phyloP scores from a whole-genome alignment of 2,329 filamentous ascomycete species.

The Botryotinia narcissicola region DNA sequence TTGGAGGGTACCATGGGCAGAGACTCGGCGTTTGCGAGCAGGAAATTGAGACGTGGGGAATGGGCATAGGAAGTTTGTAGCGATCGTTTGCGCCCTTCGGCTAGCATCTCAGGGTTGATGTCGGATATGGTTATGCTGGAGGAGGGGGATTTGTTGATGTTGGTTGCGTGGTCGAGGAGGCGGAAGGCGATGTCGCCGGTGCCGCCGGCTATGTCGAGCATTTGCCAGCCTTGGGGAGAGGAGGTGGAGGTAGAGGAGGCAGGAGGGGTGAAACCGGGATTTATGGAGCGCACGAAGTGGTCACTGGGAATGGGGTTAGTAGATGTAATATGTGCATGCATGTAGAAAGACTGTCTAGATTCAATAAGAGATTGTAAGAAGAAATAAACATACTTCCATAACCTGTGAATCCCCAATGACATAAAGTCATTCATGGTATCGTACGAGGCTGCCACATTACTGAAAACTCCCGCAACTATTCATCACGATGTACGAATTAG shows the following conservation, averaged over 20 bases:
- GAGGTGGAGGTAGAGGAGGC: conserved; percentile 41
- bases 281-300: conserved; percentile 87
- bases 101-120: conserved; percentile 94
- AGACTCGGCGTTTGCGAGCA: conserved; percentile 86
- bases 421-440: conserved; percentile 99
- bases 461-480: conserved; percentile 71
- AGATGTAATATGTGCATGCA: not conserved
- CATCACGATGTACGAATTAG: conserved; percentile 19
- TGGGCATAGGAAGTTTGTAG: conserved; percentile 53
- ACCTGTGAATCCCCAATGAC: conserved; percentile 92
- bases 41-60: conserved; percentile 64
- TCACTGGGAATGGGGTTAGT: conserved; percentile 50
- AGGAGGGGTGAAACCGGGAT: conserved; percentile 55
- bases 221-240: conserved; percentile 55
- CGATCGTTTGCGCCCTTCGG: conserved; percentile 79
- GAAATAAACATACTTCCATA: conserved; percentile 69
- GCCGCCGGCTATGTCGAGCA: conserved; percentile 95
- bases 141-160: conserved; percentile 73
- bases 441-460: conserved; percentile 83
- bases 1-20: conserved; percentile 64
- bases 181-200: conserved; percentile 98
- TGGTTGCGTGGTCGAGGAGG: conserved; percentile 83
- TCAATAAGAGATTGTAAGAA: not conserved
- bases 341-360: not conserved
- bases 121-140: conserved; percentile 89